Percentiles rank a stretch among this genome's conserved stretches.
Evolutionary conservation across 768 basidiomycete genomes (phyloP).

Genomic region (Gymnopilus dilepis): DNA sequence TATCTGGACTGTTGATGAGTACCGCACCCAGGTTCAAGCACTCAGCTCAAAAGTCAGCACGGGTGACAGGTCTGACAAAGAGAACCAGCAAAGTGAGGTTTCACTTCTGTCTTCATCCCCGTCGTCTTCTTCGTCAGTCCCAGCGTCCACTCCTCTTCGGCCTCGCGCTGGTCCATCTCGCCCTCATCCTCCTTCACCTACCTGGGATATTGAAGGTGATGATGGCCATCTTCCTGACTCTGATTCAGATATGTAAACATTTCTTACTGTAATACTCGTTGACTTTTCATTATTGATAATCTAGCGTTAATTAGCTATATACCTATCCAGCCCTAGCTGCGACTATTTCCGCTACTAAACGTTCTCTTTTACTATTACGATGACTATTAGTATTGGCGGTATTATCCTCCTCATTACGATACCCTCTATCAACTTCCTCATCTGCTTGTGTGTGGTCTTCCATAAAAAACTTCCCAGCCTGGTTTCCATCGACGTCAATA

Average conservation of each 20-base stretch:
- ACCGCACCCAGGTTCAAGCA: too few species aligned
- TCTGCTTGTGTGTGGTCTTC: neutral
- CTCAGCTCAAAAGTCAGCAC: too few species aligned
- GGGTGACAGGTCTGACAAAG: neutral
- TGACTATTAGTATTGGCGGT: neutral
- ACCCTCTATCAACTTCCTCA: neutral
- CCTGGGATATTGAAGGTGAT: slow-evolving; percentile 1
- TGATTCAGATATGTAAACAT: neutral
- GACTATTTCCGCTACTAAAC: neutral
- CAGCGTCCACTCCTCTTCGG: neutral
- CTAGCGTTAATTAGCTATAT: neutral
- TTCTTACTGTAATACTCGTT: neutral
- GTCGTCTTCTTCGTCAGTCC: neutral
- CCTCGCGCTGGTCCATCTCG: neutral
- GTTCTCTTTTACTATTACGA: neutral
- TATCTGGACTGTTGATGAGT: too few species aligned
- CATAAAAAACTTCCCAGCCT: slow-evolving; percentile 21
- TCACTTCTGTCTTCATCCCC: neutral
- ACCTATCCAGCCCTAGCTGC: neutral
- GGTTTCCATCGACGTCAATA: slow-evolving; percentile 34
- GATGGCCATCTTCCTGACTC: neutral
- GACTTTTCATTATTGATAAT: neutral
- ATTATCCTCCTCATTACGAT: neutral
- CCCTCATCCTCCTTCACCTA: neutral
- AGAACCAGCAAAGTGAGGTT: neutral